phyloP scores from a whole-genome alignment of 2,329 filamentous ascomycete genomes.

The Cucurbitaria berberidis region DNA sequence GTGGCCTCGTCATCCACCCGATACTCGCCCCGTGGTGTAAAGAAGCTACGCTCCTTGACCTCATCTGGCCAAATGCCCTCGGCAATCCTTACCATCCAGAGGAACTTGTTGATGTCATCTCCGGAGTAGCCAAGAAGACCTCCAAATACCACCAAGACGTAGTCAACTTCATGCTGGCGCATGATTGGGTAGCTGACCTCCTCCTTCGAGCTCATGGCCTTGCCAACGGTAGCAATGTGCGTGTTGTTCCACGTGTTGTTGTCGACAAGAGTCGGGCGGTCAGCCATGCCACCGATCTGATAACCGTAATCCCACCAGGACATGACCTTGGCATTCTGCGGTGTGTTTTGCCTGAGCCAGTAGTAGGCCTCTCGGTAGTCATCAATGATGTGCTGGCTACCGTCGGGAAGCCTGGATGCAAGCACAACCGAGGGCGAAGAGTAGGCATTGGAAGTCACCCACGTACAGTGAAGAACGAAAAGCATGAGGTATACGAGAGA shows the following conservation, averaged over 20 bases:
- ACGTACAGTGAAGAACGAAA: constrained; percentile 97
- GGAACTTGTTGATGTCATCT: constrained; percentile 99
- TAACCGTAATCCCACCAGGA: constrained; percentile 99
- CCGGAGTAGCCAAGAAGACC: constrained; percentile 96
- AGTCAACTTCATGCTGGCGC: constrained; percentile 97
- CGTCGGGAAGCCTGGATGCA: constrained; percentile 89
- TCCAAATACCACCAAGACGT: constrained; percentile 96
- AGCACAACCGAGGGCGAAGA: constrained; percentile 97
- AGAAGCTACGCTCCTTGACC: constrained; percentile 95
- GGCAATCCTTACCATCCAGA: constrained; percentile 99
- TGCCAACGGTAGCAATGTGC: constrained; percentile 97
- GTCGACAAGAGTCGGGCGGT: constrained; percentile 94
- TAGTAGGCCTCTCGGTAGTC: constrained; percentile 99
- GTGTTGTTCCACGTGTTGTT: constrained; percentile 99
- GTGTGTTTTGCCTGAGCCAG: constrained; percentile 97
- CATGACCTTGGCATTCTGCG: constrained; percentile 96
- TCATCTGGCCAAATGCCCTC: constrained; percentile 99
- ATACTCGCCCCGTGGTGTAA: constrained; percentile 93
- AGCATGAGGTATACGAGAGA: constrained; percentile 83
- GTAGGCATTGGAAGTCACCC: constrained; percentile 99
- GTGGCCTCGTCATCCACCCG: constrained; percentile 91
- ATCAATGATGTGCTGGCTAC: constrained; percentile 97
- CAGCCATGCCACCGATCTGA: constrained; percentile 99
- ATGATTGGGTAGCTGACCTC: constrained; percentile 99
- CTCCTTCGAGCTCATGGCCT: constrained; percentile 96